These are phyloP conservation scores for Xerocomellus intermedius DNA, from an alignment of 768 basidiomycete species.

Conservation along the genomic window DNA sequence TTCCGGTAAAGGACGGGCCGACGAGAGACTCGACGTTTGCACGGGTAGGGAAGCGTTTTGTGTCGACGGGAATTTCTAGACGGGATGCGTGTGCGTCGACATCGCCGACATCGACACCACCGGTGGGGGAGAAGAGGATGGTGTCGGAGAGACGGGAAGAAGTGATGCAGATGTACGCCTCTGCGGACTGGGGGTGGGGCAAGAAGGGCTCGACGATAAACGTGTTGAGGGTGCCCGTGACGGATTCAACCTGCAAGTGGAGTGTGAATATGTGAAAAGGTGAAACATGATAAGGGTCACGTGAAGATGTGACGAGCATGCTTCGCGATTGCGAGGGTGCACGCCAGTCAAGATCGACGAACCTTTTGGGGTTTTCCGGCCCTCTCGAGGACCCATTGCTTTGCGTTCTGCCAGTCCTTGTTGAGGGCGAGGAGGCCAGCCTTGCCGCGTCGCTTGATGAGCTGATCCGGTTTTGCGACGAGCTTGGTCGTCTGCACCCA, in stretches of 20 bases:
- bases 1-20: constrained; percentile 68
- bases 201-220: constrained; percentile 99
- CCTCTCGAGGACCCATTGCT: constrained; percentile 79
- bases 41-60: constrained; percentile 75
- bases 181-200: constrained; percentile 89
- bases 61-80: constrained; percentile 72
- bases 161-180: constrained; percentile 98
- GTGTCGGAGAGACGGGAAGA: constrained; percentile 92
- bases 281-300: constrained; percentile 15
- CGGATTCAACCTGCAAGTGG: constrained; percentile 73
- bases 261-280: constrained; percentile 16
- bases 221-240: constrained; percentile 92
- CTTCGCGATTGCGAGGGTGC: constrained; percentile 10
- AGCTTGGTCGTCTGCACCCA: constrained; percentile 87
- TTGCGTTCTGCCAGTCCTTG: constrained; percentile 88
- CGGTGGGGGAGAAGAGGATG: constrained; percentile 98
- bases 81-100: constrained; percentile 96
- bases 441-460: constrained; percentile 99
- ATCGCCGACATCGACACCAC: constrained; percentile 98
- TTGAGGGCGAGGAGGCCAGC: constrained; percentile 93
- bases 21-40: constrained; percentile 79
- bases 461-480: constrained; percentile 96
- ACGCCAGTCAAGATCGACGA: constrained; percentile 3
- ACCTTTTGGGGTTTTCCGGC: constrained; percentile 92
- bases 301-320: constrained; percentile 23